Evolutionary conservation across 169 alveolate genomes (phyloP).

Genomic region (Miamiensis avidus): DNA sequence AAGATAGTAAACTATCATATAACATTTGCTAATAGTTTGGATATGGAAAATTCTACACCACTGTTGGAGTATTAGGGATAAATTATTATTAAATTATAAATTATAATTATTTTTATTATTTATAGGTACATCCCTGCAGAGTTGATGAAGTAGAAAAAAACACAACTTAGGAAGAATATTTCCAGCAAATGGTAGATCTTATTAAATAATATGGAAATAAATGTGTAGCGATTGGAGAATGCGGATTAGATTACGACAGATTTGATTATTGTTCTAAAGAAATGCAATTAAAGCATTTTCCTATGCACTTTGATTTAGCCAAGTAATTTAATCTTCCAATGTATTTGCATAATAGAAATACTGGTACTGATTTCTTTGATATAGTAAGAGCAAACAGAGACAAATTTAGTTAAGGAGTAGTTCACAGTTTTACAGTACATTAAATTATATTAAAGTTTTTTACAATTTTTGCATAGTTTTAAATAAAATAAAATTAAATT

Average conservation of each 20-base stretch:
- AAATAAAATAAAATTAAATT: no score
- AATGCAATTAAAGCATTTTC: conserved; percentile 59
- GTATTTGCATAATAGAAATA: conserved; percentile 94
- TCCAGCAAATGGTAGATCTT: conserved; percentile 6
- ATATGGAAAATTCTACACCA: conserved; percentile 60
- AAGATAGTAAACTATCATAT: conserved; percentile 59
- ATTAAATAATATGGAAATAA: conserved; percentile 58
- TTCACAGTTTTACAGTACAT: conserved; percentile 96
- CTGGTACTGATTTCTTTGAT: conserved; percentile 86
- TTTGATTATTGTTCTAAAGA: conserved; percentile 57
- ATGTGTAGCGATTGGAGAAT: conserved; percentile 86
- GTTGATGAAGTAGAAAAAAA: conserved; percentile 60
- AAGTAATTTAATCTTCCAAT: conserved; percentile 90
- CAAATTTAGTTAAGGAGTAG: conserved; percentile 94
- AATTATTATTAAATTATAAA: no score
- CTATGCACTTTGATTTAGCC: conserved; percentile 92
- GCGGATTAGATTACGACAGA: conserved; percentile 90
- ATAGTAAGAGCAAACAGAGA: conserved; percentile 88
- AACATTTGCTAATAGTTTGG: conserved; percentile 51
- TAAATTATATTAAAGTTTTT: no score
- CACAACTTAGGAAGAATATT: conserved; percentile 29
- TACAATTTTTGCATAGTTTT: no score
- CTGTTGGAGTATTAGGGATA: conserved; percentile 59
- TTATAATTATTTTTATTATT: no score
- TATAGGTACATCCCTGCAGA: conserved; percentile 81